Evolutionary conservation across 139 green algal species (phyloP).

Genomic region (Axilococcus clingmanii): DNA sequence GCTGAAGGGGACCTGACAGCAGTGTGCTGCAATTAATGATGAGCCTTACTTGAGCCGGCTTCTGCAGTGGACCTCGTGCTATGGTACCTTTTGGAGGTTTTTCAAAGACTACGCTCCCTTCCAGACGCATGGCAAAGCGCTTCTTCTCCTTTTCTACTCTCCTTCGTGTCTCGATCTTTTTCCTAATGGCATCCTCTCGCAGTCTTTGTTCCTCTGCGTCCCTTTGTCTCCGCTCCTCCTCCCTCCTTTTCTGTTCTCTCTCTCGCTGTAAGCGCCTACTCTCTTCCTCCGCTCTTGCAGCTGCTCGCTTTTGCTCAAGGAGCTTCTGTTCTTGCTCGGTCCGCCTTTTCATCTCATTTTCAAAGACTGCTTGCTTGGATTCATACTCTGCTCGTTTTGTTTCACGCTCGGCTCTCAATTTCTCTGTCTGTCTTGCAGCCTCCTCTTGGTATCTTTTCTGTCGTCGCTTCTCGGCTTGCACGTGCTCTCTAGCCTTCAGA

Average conservation of each 20-base stretch:
- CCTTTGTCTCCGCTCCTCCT: slow-evolving; percentile 15
- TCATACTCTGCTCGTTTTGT: slow-evolving; percentile 15
- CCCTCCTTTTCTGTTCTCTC: slow-evolving; percentile 5
- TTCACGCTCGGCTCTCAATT: slow-evolving; percentile 6
- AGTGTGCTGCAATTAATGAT: not conserved
- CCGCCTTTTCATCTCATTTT: slow-evolving; percentile 20
- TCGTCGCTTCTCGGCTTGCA: slow-evolving; percentile 1
- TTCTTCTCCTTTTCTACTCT: slow-evolving; percentile 18
- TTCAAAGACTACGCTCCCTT: slow-evolving; percentile 18
- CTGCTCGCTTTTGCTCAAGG: slow-evolving; percentile 9
- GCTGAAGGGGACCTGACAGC: slow-evolving; percentile 7
- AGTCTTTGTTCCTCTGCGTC: slow-evolving; percentile 9
- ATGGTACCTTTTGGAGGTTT: slow-evolving; percentile 14
- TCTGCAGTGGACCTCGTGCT: slow-evolving; percentile 19
- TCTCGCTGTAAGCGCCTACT: slow-evolving; percentile 8
- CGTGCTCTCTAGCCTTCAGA: slow-evolving; percentile 8
- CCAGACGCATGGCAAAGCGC: slow-evolving; percentile 23
- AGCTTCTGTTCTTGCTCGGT: slow-evolving; percentile 2
- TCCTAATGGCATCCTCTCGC: slow-evolving; percentile 13
- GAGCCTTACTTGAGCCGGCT: slow-evolving; percentile 10
- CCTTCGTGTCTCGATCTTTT: slow-evolving; percentile 11
- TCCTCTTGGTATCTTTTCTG: slow-evolving; percentile 21
- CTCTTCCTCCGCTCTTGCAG: slow-evolving; percentile 9
- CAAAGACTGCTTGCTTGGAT: slow-evolving; percentile 15
- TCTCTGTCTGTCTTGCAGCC: slow-evolving; percentile 7